A percentile compares a stretch with the other conserved stretches of the same genome.
Conservation (phyloP, 2,329 filamentous ascomycete species). For the Cephalotrichum gorgonifer region DNA sequence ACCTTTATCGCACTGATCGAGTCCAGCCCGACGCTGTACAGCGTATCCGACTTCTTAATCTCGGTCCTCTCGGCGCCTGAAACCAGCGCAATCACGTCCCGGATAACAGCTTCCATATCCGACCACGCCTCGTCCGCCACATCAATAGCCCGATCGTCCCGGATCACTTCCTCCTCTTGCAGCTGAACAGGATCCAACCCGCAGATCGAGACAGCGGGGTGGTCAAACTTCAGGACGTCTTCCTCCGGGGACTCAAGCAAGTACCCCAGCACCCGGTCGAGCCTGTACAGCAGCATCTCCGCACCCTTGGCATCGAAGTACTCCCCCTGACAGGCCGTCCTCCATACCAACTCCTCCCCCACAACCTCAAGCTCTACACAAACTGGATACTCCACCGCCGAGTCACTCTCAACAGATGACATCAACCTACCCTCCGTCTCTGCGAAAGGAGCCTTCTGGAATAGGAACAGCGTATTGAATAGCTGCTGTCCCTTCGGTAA, state of each 20-base stretch:
- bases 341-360: constrained; percentile 51
- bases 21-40: constrained; percentile 82
- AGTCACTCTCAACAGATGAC: constrained; percentile 50
- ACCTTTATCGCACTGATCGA: constrained; percentile 89
- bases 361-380: constrained; percentile 70
- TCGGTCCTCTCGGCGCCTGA: constrained; percentile 47
- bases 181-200: constrained; percentile 32
- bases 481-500: constrained; percentile 33
- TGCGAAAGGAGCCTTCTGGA: constrained; percentile 28
- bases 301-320: constrained; percentile 37
- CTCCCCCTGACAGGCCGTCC: constrained; percentile 55
- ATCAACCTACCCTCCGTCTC: constrained; percentile 31
- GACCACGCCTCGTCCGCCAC: constrained; percentile 19
- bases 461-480: constrained; percentile 47
- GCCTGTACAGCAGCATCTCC: constrained; percentile 38
- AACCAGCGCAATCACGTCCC: constrained; percentile 40
- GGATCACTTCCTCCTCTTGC: neutral
- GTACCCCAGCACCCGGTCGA: constrained; percentile 49
- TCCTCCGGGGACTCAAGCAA: constrained; percentile 39
- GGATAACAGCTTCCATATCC: constrained; percentile 24
- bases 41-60: constrained; percentile 51
- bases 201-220: constrained; percentile 50
- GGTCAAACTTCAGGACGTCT: constrained; percentile 43
- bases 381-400: constrained; percentile 70
- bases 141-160: neutral